Evolutionary conservation across 495 filamentous ascomycete species (phyloP).

Genomic region (Talaromyces stipitatus): DNA sequence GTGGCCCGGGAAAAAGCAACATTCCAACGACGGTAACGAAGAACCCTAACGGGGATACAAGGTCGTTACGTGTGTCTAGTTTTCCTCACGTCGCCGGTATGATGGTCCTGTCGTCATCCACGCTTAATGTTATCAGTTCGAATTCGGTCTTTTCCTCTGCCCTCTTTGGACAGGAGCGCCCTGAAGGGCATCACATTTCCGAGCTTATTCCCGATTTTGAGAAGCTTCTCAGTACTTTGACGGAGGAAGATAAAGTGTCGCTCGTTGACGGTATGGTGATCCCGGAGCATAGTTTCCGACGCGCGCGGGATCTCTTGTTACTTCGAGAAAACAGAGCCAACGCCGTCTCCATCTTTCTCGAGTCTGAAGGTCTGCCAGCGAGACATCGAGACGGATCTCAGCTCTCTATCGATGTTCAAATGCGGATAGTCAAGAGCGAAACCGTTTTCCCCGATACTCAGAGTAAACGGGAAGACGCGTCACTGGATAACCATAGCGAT

Average conservation of each 20-base stretch:
- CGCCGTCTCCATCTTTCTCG: constrained; percentile 67
- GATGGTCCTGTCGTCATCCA: constrained; percentile 73
- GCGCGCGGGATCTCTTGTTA: constrained; percentile 74
- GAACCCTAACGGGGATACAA: constrained; percentile 52
- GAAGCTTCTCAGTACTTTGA: constrained; percentile 67
- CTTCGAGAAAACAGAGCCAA: constrained; percentile 68
- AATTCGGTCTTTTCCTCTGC: constrained; percentile 92
- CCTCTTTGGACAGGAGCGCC: constrained; percentile 78
- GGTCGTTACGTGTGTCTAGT: constrained; percentile 73
- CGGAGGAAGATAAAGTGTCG: constrained; percentile 74
- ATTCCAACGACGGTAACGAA: constrained; percentile 74
- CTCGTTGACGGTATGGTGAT: constrained; percentile 93
- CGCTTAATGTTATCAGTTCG: constrained; percentile 75
- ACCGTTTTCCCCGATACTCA: constrained; percentile 39
- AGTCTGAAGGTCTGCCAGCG: constrained; percentile 74
- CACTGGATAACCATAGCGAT: constrained; percentile 7
- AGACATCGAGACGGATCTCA: constrained; percentile 84
- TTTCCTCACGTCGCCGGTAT: constrained; percentile 97
- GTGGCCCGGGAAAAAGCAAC: constrained; percentile 60
- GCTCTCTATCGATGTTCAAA: constrained; percentile 87
- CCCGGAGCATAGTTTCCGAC: constrained; percentile 90
- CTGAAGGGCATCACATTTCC: constrained; percentile 70
- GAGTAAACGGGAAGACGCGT: constrained; percentile 24
- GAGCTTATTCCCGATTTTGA: constrained; percentile 84
- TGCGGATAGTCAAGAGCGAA: constrained; percentile 91